phyloP scores from a whole-genome alignment of 371 early-diverging fungal genomes.

The Catenaria anguillulae region DNA sequence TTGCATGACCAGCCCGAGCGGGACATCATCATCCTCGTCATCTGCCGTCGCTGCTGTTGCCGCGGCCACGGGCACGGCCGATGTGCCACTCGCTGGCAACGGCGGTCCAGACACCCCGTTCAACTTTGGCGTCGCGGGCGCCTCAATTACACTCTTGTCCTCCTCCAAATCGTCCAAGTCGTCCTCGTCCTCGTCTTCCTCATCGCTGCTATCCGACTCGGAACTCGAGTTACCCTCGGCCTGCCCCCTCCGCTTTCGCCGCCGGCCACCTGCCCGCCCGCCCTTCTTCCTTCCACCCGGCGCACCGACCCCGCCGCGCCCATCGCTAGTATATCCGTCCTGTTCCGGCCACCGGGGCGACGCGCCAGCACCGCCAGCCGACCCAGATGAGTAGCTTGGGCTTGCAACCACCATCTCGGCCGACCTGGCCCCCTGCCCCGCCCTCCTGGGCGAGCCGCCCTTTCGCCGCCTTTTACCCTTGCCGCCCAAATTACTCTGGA shows the following conservation, averaged over 20 bases:
- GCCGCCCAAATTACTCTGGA: neutral
- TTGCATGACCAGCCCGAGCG: constrained; percentile 1
- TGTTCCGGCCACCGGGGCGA: no score
- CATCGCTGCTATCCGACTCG: neutral
- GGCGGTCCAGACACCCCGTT: no score
- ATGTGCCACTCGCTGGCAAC: no score
- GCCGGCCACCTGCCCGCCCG: neutral
- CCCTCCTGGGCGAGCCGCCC: neutral
- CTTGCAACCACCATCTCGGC: neutral
- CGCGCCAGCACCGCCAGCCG: neutral
- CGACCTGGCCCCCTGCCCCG: neutral
- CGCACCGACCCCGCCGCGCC: neutral
- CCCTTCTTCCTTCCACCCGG: no score
- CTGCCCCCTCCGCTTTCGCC: neutral
- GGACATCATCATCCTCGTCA: constrained; percentile 3
- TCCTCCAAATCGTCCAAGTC: neutral
- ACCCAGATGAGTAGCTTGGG: neutral
- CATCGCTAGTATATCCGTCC: neutral
- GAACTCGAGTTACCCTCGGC: neutral
- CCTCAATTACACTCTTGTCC: neutral
- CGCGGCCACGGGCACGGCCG: no score
- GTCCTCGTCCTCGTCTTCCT: neutral
- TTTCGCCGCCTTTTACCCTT: neutral
- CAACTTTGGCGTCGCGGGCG: neutral
- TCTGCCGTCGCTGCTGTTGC: neutral